phyloP scores from a whole-genome alignment of 768 basidiomycete species.

The Lactarius hengduanensis region DNA sequence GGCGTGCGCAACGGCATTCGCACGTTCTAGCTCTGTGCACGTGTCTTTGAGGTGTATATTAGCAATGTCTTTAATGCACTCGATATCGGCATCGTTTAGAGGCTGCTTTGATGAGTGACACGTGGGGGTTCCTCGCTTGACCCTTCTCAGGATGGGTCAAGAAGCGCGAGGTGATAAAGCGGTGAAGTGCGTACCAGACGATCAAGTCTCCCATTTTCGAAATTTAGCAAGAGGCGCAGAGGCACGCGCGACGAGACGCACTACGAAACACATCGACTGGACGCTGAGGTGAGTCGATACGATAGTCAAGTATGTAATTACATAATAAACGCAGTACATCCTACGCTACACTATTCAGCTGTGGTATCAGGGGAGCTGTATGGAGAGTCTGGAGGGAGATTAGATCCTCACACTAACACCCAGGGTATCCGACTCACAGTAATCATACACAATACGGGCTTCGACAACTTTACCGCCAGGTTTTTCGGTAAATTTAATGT shows the following conservation, averaged over 20 bases:
- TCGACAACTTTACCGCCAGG: slow-evolving; percentile 22
- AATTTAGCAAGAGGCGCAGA: neutral
- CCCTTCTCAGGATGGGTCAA: slow-evolving; percentile 44
- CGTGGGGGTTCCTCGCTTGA: slow-evolving; percentile 73
- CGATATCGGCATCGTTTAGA: slow-evolving; percentile 86
- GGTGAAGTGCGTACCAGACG: slow-evolving; percentile 5
- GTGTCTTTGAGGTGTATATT: slow-evolving; percentile 90
- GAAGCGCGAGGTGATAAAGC: slow-evolving; percentile 4
- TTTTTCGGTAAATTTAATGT: slow-evolving; percentile 16
- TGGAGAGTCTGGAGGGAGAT: neutral
- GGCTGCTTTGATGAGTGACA: slow-evolving; percentile 83
- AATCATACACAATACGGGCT: slow-evolving; percentile 31
- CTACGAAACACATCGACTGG: too few species aligned
- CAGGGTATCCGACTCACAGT: slow-evolving; percentile 14
- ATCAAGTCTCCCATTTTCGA: slow-evolving; percentile 11
- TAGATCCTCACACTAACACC: neutral
- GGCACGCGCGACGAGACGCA: neutral
- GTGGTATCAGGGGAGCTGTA: neutral
- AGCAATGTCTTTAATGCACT: slow-evolving; percentile 85
- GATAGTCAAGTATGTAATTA: neutral
- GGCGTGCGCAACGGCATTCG: too few species aligned
- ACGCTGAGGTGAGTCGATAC: neutral
- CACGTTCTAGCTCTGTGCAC: slow-evolving; percentile 60
- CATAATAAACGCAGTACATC: neutral
- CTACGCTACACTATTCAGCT: neutral